Percentiles rank a stretch among this genome's conserved stretches.
Evolutionary conservation across 2,329 filamentous ascomycete species (phyloP).

Genomic region (Fusarium sp.): DNA sequence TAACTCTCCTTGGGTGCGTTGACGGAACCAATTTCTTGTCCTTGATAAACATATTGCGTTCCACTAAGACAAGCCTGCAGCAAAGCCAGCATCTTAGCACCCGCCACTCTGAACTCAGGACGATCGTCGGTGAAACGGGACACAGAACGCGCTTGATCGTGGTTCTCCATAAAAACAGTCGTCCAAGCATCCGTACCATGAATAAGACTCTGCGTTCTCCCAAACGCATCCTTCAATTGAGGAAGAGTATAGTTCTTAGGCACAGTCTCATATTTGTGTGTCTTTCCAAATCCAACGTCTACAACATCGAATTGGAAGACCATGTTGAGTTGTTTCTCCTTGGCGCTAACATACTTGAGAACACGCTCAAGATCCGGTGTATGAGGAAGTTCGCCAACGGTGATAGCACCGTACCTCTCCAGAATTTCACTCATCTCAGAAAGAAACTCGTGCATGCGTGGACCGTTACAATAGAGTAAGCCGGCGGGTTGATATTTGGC

Average conservation of each 20-base stretch:
- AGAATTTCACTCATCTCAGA: slow-evolving; percentile 73
- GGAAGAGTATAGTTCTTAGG: slow-evolving; percentile 58
- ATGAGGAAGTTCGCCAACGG: slow-evolving; percentile 75
- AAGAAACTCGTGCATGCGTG: slow-evolving; percentile 75
- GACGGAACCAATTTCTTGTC: slow-evolving; percentile 73
- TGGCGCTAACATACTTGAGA: slow-evolving; percentile 67
- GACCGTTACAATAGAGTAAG: slow-evolving; percentile 73
- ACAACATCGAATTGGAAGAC: slow-evolving; percentile 76
- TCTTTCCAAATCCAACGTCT: slow-evolving; percentile 65
- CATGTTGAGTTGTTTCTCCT: slow-evolving; percentile 73
- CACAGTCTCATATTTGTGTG: slow-evolving; percentile 64
- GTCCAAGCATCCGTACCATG: slow-evolving; percentile 69
- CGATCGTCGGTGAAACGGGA: slow-evolving; percentile 64
- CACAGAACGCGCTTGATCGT: slow-evolving; percentile 70
- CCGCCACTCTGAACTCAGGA: slow-evolving; percentile 58
- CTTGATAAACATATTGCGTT: slow-evolving; percentile 74
- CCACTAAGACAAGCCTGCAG: slow-evolving; percentile 64
- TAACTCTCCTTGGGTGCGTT: slow-evolving; percentile 69
- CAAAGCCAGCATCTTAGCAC: slow-evolving; percentile 69
- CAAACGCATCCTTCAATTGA: slow-evolving; percentile 60
- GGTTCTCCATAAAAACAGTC: slow-evolving; percentile 72
- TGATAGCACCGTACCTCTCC: slow-evolving; percentile 71
- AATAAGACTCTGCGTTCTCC: slow-evolving; percentile 63
- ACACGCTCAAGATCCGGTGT: slow-evolving; percentile 69
- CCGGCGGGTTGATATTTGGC: slow-evolving; percentile 63